These are phyloP conservation scores for Symbiodinium pilosum DNA, from an alignment of 73 alveolate genomes.

Conservation along the genomic window DNA sequence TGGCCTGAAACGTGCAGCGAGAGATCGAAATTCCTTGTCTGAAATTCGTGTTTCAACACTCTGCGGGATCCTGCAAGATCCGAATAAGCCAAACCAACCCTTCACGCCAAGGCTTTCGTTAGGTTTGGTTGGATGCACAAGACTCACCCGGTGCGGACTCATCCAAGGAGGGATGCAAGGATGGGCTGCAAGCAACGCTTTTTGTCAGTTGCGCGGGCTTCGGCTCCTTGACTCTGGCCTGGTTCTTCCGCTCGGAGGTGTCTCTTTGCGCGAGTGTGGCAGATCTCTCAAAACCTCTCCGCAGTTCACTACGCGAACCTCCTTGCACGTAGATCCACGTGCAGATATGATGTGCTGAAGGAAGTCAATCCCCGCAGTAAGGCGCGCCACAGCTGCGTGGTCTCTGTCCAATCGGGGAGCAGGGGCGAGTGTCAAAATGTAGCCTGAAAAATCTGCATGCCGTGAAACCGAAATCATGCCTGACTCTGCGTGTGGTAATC, in stretches of 20 bases:
- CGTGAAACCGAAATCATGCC: conserved; percentile 81
- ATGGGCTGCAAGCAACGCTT: background rate
- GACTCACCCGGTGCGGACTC: no score
- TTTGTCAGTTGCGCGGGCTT: conserved; percentile 21
- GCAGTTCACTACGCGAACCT: conserved; percentile 77
- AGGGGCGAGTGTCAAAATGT: conserved; percentile 66
- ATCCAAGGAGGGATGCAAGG: no score
- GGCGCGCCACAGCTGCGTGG: conserved; percentile 81
- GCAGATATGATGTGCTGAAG: conserved; percentile 57
- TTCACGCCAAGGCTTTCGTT: no score
- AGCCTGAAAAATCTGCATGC: conserved; percentile 63
- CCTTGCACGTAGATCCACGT: conserved; percentile 77
- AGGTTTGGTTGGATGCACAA: no score
- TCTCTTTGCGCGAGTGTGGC: background rate
- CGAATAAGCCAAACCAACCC: no score
- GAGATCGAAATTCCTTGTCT: background rate
- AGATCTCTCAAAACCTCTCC: conserved; percentile 65
- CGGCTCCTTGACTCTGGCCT: conserved; percentile 33
- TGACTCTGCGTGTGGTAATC: conserved; percentile 57
- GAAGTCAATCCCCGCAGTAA: conserved; percentile 28
- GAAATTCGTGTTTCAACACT: background rate
- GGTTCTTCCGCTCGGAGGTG: background rate
- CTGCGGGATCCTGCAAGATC: no score
- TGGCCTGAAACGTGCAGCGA: background rate
- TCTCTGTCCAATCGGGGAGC: conserved; percentile 73